These are phyloP conservation scores for Fraxinus latifolia DNA, from an alignment of 305 asterid species.

Conservation along the genomic window DNA sequence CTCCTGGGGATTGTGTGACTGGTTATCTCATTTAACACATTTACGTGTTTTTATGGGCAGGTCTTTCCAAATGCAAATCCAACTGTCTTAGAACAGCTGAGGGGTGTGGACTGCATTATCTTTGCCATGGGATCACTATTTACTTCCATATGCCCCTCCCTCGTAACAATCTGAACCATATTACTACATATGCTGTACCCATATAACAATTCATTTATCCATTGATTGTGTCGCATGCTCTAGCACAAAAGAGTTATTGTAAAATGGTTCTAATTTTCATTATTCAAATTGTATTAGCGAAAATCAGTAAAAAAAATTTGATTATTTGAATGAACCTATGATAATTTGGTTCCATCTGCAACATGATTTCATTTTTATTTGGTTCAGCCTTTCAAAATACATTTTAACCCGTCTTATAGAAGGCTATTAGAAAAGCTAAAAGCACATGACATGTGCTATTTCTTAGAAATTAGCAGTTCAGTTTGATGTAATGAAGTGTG, in stretches of 20 bases:
- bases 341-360: not conserved
- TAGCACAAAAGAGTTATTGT: not conserved
- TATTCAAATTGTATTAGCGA: not conserved
- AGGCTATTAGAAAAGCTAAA: not conserved
- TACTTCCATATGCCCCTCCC: constrained; percentile 93
- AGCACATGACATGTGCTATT: not conserved
- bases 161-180: constrained; percentile 45
- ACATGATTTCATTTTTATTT: not conserved
- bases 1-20: not conserved
- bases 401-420: not conserved
- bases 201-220: not conserved
- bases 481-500: not conserved
- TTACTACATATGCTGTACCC: not conserved
- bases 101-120: constrained; percentile 68
- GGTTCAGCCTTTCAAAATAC: not conserved
- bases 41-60: constrained; percentile 39
- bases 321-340: not conserved
- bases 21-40: not conserved
- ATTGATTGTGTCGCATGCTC: not conserved
- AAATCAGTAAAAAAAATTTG: not conserved
- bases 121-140: constrained; percentile 95
- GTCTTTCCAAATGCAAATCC: constrained; percentile 81
- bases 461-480: not conserved
- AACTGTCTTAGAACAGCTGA: constrained; percentile 69
- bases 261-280: not conserved